Base-by-base conservation (phyloP, 495 filamentous ascomycete species). In the Barbatosphaeria neglecta region DNA sequence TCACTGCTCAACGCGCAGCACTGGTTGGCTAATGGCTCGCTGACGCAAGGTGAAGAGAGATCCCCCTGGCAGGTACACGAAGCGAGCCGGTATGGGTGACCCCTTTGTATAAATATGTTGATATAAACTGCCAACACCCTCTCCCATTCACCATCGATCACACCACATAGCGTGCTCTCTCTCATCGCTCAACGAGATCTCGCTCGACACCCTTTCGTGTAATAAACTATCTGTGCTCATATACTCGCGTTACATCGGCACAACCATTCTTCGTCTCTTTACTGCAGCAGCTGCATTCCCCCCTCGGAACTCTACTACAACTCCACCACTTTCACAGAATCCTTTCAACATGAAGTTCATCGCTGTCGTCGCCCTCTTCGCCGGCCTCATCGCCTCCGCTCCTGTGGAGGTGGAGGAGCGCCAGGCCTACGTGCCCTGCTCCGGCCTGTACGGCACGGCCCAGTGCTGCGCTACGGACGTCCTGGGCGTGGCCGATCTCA, bases 401-500 rank as follows among this genome's bases (percentile, higher is more conserved):
- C 61, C 62, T 2, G 47, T 57, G 22, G 45, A 53, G 37, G 44
- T 57, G 11, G 52, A 50, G 11, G 53, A 51, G 41, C 64, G 65
- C 37, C 60, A 68, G 55, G 41, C 53, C 17, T 70, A 65, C 47
- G 44, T 37, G 7, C 49, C 67, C 0, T 70, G 67, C 61, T 48
- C 57, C 3, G 67, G 67, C 4, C 59, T 67, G 40, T 70, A 70
- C 54, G 54, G 52, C 50, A 66, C 49, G 16, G 10, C 62, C 2
- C 62, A 67, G 46, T 70, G 67, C 61, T 70, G 67, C 47, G 64
- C 65, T 4, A 67, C 64, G 4, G 67, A 68, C 47, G 61, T 68
- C 16, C 63, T 69, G 6, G 65, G 67, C 27, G 41, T 70, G 37
- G 65, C 60, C 0, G 58, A 70, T 46, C 61, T 69, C 10, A 64